phyloP scores from a whole-genome alignment of 257 asterid species.

The Mitragyna speciosa region DNA sequence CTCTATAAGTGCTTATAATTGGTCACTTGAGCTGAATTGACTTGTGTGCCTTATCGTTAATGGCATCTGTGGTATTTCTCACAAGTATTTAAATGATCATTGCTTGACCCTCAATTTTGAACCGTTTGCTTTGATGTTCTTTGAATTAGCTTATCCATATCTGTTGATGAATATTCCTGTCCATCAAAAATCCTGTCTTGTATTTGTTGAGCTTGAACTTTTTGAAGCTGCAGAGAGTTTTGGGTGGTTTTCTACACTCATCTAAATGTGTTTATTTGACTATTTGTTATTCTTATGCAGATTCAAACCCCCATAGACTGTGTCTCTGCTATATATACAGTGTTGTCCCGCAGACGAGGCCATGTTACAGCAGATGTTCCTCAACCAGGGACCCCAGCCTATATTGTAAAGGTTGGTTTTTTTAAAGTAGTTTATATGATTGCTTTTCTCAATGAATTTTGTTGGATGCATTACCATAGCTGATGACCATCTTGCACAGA shows the following conservation, averaged over 20 bases:
- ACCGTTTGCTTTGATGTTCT: neutral
- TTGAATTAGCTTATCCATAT: neutral
- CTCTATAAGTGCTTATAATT: neutral
- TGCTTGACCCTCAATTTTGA: neutral
- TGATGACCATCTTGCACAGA: neutral
- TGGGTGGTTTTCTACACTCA: neutral
- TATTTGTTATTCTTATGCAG: conserved; percentile 42
- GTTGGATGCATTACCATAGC: neutral
- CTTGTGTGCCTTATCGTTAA: neutral
- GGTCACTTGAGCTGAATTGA: neutral
- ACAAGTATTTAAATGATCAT: too few relatives aligned
- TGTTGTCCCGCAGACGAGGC: conserved; percentile 92
- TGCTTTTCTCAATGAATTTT: neutral
- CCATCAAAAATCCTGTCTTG: neutral
- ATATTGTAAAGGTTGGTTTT: conserved; percentile 78
- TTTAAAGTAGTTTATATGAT: neutral
- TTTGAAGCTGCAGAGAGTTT: neutral
- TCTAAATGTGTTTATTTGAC: conserved; percentile 9
- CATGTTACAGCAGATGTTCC: conserved; percentile 97
- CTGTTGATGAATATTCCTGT: neutral
- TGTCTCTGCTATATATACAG: conserved; percentile 92
- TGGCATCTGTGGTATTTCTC: neutral
- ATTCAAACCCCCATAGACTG: conserved; percentile 97
- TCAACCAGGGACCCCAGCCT: conserved; percentile 96
- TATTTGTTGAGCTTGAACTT: neutral